A percentile compares a stretch with the other conserved stretches of the same genome.
phyloP scores from a whole-genome alignment of 1,139 yeast species.

The Geotrichum citri-aurantii region DNA sequence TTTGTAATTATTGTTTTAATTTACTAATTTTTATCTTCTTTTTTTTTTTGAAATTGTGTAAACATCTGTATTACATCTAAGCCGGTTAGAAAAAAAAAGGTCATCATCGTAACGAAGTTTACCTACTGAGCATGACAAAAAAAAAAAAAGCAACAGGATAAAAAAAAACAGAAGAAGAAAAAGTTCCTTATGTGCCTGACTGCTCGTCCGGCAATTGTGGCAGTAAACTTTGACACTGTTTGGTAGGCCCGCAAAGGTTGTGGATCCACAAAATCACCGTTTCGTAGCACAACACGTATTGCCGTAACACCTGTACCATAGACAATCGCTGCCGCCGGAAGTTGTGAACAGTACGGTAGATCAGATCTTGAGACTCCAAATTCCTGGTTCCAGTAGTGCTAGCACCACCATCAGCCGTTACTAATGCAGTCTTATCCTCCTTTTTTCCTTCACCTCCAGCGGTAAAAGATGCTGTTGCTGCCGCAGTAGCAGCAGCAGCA shows the following conservation, averaged over 20 bases:
- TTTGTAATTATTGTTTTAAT: too few species aligned
- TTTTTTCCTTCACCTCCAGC: background rate
- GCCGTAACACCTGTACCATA: conserved; percentile 78
- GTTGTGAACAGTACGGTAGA: conserved; percentile 51
- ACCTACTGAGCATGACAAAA: too few species aligned
- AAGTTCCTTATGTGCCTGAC: background rate
- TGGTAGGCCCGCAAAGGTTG: conserved; percentile 5
- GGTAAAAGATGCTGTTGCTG: background rate
- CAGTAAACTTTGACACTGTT: background rate
- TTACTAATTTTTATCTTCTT: too few species aligned
- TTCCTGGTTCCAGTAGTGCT: background rate
- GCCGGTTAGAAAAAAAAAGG: too few species aligned
- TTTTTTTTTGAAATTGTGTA: too few species aligned
- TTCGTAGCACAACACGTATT: conserved; percentile 69
- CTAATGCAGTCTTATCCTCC: background rate
- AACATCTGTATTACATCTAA: too few species aligned
- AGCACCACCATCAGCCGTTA: background rate
- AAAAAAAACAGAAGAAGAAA: background rate
- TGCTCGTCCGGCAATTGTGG: background rate
- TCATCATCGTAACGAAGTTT: too few species aligned
- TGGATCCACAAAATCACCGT: conserved; percentile 35
- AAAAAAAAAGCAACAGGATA: background rate
- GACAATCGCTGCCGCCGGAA: conserved; percentile 68
- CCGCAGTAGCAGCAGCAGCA: conserved; percentile 1
- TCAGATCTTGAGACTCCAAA: conserved; percentile 41